phyloP scores from a whole-genome alignment of 1,284 basidiomycete species.

The Farysia itapuensis region DNA sequence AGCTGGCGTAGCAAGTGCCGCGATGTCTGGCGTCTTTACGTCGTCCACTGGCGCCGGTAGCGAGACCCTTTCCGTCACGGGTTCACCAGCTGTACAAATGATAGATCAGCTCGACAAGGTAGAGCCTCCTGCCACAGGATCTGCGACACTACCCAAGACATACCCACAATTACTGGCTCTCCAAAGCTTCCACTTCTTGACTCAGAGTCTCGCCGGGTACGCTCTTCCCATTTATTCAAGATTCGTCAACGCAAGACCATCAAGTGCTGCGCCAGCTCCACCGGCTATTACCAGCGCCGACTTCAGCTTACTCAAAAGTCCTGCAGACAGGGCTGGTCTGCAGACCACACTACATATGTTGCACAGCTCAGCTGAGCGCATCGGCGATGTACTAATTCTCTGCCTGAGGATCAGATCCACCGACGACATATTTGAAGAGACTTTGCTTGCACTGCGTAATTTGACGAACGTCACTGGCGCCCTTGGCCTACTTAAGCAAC shows the following conservation, averaged over 20 bases:
- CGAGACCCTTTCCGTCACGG: slow-evolving; percentile 30
- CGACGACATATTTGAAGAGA: slow-evolving; percentile 81
- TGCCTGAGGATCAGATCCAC: slow-evolving; percentile 84
- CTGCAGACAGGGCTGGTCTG: slow-evolving; percentile 62
- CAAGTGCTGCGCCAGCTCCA: slow-evolving; percentile 60
- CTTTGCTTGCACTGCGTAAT: slow-evolving; percentile 76
- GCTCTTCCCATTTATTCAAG: slow-evolving; percentile 70
- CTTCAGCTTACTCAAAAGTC: slow-evolving; percentile 9
- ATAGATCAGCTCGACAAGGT: slow-evolving; percentile 66
- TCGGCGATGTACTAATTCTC: slow-evolving; percentile 85
- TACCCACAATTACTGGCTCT: slow-evolving; percentile 89
- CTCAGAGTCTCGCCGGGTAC: slow-evolving; percentile 79
- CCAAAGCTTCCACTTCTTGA: slow-evolving; percentile 82
- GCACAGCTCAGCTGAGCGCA: slow-evolving; percentile 81
- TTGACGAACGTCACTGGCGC: slow-evolving; percentile 88
- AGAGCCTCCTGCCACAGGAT: slow-evolving; percentile 86
- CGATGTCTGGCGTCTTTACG: slow-evolving; percentile 26
- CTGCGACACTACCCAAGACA: slow-evolving; percentile 63
- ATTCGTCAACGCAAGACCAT: slow-evolving; percentile 61
- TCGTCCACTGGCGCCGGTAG: slow-evolving; percentile 19
- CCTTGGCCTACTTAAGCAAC: slow-evolving; percentile 76
- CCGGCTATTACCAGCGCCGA: slow-evolving; percentile 63
- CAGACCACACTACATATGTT: slow-evolving; percentile 74
- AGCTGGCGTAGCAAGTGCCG: slow-evolving; percentile 46
- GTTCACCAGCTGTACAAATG: slow-evolving; percentile 48